Evolutionary conservation across 768 basidiomycete species (phyloP).

Genomic region (Daedalea quercina): DNA sequence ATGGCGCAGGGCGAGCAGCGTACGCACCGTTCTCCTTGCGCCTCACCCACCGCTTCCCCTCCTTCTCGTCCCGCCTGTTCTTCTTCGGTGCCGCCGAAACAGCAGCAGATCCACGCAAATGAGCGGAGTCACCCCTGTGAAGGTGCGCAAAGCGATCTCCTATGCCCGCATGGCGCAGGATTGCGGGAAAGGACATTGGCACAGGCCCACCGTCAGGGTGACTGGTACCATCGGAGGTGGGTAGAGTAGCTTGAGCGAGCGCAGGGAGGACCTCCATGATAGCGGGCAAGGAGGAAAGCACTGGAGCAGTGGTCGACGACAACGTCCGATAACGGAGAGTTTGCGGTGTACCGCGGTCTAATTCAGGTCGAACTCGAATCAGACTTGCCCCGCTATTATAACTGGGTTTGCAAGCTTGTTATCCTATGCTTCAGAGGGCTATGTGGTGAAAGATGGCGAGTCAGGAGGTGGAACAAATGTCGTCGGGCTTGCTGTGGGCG

Average conservation of each 20-base stretch:
- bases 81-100: slow-evolving; percentile 28
- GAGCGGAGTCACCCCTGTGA: slow-evolving; percentile 24
- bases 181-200: slow-evolving; percentile 66
- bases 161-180: slow-evolving; percentile 55
- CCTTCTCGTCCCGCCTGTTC: slow-evolving; percentile 48
- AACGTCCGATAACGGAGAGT: too few relatives aligned
- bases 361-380: too few relatives aligned
- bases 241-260: neutral
- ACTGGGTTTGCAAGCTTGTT: too few relatives aligned
- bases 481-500: too few relatives aligned
- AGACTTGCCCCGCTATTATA: too few relatives aligned
- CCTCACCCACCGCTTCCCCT: slow-evolving; percentile 73
- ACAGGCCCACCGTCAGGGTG: slow-evolving; percentile 24
- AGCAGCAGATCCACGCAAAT: neutral
- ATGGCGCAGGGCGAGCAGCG: neutral
- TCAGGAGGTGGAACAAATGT: neutral
- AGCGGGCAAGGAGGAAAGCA: neutral
- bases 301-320: too few relatives aligned
- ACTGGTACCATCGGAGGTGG: neutral
- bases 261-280: neutral
- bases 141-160: slow-evolving; percentile 50
- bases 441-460: neutral
- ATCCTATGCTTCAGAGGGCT: too few relatives aligned
- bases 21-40: slow-evolving; percentile 70
- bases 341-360: too few relatives aligned